Base-by-base conservation (phyloP, 805 yeast species). In the Cyberlindnera suaveolens region DNA sequence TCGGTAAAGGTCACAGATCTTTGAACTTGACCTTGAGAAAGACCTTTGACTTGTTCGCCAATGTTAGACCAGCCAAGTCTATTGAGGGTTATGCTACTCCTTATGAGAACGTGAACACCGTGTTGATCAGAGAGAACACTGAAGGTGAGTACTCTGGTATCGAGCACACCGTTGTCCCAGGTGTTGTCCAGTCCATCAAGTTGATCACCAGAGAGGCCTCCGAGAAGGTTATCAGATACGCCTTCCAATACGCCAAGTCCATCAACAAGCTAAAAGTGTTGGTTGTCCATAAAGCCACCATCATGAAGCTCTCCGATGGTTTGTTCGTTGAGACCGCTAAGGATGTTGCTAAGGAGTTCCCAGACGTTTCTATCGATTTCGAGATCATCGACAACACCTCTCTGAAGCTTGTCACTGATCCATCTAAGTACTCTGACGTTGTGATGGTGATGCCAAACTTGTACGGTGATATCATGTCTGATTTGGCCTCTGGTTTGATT, bases 141-240 rank as follows among this genome's bases (percentile, higher is more conserved):
- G 98, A 93, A 71, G 99, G 99, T 76, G 99, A 91, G 73, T 91
- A 91, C 75, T 90, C 97, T 29, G 99, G 99, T 72, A 90, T 93
- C 58, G 99, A 93, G 77, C 99, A 93, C 75, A 85, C 88, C 52
- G 89, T 93, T 53, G 95, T 89, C 45, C 97, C 97, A 53, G 99
- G 99, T 64, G 98, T 93, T 44, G 97, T 93, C 42, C 98, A 93
- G 75, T 86, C 96, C 51, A 91, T 91, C 72, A 93, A 93, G 74
- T 79, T 93, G 68, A 93, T 93, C 75, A 93, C 99, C 62, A 84
- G 83, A 64, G 89, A 87, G 45, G 98, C 98, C 45, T 87, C 96
- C 46, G 96, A 89, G 72, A 87, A 95, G 68, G 97, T 90, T 51
- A 85, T 93, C 67, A 84, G 91, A 74, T 93, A 88, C 67, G 99